A percentile compares a stretch with the other conserved stretches of the same genome.
phyloP scores from a whole-genome alignment of 163 green algal species.

The Chlorella variabilis region DNA sequence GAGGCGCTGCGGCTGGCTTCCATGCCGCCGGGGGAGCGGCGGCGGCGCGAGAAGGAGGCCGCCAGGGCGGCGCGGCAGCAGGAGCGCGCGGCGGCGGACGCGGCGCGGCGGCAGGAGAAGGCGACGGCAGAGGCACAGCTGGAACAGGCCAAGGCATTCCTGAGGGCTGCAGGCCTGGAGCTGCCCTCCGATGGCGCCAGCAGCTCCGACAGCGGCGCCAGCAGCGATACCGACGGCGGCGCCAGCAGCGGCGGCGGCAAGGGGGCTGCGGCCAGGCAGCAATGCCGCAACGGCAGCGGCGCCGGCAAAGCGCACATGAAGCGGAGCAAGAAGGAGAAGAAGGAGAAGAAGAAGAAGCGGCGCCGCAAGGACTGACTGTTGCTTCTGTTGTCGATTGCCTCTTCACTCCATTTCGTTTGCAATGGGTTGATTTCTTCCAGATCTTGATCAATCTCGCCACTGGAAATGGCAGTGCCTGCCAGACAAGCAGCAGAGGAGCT shows the following conservation, averaged over 20 bases:
- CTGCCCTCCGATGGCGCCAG: slow-evolving; percentile 24
- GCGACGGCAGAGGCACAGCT: slow-evolving; percentile 27
- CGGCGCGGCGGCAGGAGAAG: slow-evolving; percentile 7
- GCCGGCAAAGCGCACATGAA: slow-evolving; percentile 37
- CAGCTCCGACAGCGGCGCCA: neutral
- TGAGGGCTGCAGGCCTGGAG: slow-evolving; percentile 51
- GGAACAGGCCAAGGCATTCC: slow-evolving; percentile 53
- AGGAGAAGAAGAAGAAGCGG: slow-evolving; percentile 12
- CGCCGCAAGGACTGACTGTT: neutral
- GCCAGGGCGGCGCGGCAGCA: neutral
- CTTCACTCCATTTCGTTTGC: too few species aligned
- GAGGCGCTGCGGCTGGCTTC: slow-evolving; percentile 23
- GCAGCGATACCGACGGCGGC: slow-evolving; percentile 2
- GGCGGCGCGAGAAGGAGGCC: neutral
- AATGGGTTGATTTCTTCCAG: too few species aligned
- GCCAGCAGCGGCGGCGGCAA: neutral
- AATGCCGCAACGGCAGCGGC: neutral
- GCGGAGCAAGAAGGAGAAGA: neutral
- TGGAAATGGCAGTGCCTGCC: too few species aligned
- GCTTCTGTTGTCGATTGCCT: neutral
- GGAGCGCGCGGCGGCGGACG: neutral
- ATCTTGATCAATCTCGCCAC: too few species aligned
- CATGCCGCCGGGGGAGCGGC: slow-evolving; percentile 38
- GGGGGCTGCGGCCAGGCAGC: neutral
- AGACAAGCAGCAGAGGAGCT: too few species aligned